Evolutionary conservation across 345 rosid species (phyloP).

Genomic region (Populus tremula): DNA sequence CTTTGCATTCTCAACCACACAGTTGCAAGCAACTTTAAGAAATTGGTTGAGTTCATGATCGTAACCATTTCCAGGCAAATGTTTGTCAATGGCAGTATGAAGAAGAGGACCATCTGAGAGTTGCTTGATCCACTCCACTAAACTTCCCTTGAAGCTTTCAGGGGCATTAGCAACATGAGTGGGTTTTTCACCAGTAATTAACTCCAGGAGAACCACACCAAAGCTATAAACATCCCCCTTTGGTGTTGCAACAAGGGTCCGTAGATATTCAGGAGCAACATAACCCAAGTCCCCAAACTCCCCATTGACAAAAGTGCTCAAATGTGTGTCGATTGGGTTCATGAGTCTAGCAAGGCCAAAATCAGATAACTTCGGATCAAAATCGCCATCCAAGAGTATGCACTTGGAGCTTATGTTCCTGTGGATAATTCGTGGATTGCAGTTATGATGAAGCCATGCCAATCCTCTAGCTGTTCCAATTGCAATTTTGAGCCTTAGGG

Average conservation of each 20-base stretch:
- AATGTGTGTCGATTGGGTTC: constrained; percentile 91
- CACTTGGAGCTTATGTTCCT: constrained; percentile 92
- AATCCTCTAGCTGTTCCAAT: constrained; percentile 78
- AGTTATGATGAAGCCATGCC: constrained; percentile 96
- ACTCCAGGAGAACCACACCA: constrained; percentile 88
- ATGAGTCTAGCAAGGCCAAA: constrained; percentile 95
- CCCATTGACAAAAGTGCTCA: constrained; percentile 95
- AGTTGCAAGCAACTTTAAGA: constrained; percentile 78
- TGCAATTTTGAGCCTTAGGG: constrained; percentile 78
- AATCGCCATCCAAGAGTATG: constrained; percentile 71
- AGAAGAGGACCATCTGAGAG: constrained; percentile 52
- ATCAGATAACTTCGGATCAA: constrained; percentile 89
- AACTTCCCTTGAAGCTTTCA: constrained; percentile 78
- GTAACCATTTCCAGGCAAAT: constrained; percentile 55
- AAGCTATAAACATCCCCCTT: constrained; percentile 97
- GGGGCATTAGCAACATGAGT: constrained; percentile 58
- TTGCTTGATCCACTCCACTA: constrained; percentile 76
- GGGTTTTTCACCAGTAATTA: constrained; percentile 85
- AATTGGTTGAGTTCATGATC: constrained; percentile 73
- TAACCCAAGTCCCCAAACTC: constrained; percentile 96
- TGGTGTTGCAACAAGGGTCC: constrained; percentile 86
- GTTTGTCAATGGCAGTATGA: constrained; percentile 55
- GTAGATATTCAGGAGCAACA: constrained; percentile 83
- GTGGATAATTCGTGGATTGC: constrained; percentile 92
- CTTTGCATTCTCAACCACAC: constrained; percentile 58